Base-by-base conservation (phyloP, 176 grass and related monocot genomes). In the Zizania latifolia region DNA sequence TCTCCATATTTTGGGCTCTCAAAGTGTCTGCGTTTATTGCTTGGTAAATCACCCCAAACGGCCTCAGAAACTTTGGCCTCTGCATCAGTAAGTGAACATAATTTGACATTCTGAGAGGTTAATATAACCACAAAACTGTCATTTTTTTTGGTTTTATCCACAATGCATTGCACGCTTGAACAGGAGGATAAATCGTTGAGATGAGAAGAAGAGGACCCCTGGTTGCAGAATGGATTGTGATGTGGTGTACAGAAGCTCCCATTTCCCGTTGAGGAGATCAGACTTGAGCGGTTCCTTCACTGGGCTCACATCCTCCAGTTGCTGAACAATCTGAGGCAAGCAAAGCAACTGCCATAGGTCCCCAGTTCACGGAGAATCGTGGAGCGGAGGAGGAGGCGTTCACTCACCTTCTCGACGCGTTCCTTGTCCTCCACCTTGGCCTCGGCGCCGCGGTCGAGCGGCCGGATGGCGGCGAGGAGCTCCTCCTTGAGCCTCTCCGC, bases 231-330 rank as follows among this genome's bases (percentile, higher is more conserved):
- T 89, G 65, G 91, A 89, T 10, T 75, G 68, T 38, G 91, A 98
- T 58, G 94, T 98, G 66, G 94, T 98, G 75, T 98, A 89, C 15
- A 98, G 46, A 10, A 98, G 86, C 82, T 93, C 88, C 91, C 94
- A 98, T 75, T 98, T 98, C 38, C 94, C 91, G 82, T 98, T 94
- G 39, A 98, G 69, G 28, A 93, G 78, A 39, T 92, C 78, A 14
- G 94, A 98, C 79, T 98, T 98, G 70, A 93, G 86, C 2, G 94
- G 88, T 51, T 92, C 88, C 86, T 97, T 97, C 75, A 85, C 72
- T 26, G 76, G 37, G 71, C 76, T 91, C 57, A 89, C 65, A 62
- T 81, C 88, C 81, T 97, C 94, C 36, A 97, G 66, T 23, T 72
- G 81, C 78, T 62, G 64, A 15, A 73, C 86, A 76, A 97, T 85